Percentiles rank a stretch among this genome's conserved stretches.
These are phyloP conservation scores for Neoboletus subvelutipes DNA, from an alignment of 768 basidiomycete genomes.

Conservation along the genomic window DNA sequence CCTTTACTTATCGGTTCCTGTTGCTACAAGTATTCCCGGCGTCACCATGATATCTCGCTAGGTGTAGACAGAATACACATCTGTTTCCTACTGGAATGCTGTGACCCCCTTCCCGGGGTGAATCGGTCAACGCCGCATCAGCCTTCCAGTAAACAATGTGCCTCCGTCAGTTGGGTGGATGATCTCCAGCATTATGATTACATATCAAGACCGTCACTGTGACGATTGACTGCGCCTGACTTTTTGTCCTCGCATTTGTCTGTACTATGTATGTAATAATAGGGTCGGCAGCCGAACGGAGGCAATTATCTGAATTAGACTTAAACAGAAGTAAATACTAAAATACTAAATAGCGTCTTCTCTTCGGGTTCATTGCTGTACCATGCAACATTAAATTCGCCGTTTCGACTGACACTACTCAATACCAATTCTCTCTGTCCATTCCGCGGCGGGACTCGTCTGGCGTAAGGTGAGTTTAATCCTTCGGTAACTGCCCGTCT, in stretches of 20 bases:
- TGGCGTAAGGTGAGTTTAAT: neutral
- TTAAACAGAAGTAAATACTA: conserved; percentile 27
- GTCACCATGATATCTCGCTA: conserved; percentile 31
- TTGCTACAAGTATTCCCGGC: conserved; percentile 33
- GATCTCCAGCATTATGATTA: neutral
- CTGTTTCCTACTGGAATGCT: conserved; percentile 17
- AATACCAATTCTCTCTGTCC: neutral
- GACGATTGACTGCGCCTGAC: neutral
- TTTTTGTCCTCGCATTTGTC: neutral
- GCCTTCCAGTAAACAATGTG: neutral
- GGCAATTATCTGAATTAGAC: conserved; percentile 18
- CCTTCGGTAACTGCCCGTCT: neutral
- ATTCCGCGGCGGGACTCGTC: neutral
- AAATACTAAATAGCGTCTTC: conserved; percentile 1
- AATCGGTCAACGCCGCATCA: no score
- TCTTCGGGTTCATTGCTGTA: conserved; percentile 1
- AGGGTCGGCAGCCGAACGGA: conserved; percentile 7
- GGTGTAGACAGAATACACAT: conserved; percentile 25
- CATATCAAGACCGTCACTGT: neutral
- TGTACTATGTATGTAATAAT: neutral
- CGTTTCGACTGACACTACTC: neutral
- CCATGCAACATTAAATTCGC: neutral
- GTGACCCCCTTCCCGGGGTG: neutral
- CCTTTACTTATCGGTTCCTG: conserved; percentile 30
- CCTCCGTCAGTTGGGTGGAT: no score